Percentiles rank a stretch among this genome's conserved stretches.
Evolutionary conservation across 2,329 filamentous ascomycete species (phyloP).

Genomic region (Sporothrix humicola): DNA sequence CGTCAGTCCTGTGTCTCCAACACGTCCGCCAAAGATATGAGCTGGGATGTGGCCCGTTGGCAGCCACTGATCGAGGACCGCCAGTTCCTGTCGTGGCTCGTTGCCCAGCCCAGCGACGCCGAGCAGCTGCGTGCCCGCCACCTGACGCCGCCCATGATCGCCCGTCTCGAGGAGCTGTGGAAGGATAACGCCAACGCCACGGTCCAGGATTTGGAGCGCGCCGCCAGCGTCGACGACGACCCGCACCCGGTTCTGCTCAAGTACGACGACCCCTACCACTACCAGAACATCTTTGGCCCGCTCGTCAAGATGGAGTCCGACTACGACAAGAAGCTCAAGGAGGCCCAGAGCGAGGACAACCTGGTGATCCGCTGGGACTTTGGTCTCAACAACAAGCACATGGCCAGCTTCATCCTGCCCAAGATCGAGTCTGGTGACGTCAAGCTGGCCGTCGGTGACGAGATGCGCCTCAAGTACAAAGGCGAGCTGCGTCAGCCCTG

Average conservation of each 20-base stretch:
- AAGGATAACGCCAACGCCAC: slow-evolving; percentile 92
- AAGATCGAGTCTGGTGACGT: slow-evolving; percentile 98
- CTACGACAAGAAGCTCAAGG: slow-evolving; percentile 98
- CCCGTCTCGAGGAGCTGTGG: slow-evolving; percentile 97
- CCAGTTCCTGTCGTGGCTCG: slow-evolving; percentile 92
- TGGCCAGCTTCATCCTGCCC: slow-evolving; percentile 92
- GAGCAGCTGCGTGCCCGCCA: slow-evolving; percentile 96
- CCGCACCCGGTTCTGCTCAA: slow-evolving; percentile 89
- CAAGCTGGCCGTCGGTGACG: slow-evolving; percentile 95
- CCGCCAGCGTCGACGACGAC: slow-evolving; percentile 89
- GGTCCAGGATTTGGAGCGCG: slow-evolving; percentile 88
- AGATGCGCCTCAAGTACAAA: slow-evolving; percentile 97
- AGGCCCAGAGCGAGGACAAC: slow-evolving; percentile 96
- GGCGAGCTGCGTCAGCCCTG: slow-evolving; percentile 89
- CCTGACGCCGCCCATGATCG: slow-evolving; percentile 90
- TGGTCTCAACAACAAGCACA: slow-evolving; percentile 95
- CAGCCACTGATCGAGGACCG: slow-evolving; percentile 97
- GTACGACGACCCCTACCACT: slow-evolving; percentile 97
- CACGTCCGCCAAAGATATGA: slow-evolving; percentile 98
- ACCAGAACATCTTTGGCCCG: slow-evolving; percentile 97
- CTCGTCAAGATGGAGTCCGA: slow-evolving; percentile 99
- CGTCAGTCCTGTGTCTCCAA: slow-evolving; percentile 94
- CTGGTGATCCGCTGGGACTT: slow-evolving; percentile 92
- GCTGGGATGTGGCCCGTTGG: slow-evolving; percentile 98
- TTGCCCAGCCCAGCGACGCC: slow-evolving; percentile 84